Evolutionary conservation across 2,329 filamentous ascomycete genomes (phyloP).

Genomic region (Erysiphe pisi): DNA sequence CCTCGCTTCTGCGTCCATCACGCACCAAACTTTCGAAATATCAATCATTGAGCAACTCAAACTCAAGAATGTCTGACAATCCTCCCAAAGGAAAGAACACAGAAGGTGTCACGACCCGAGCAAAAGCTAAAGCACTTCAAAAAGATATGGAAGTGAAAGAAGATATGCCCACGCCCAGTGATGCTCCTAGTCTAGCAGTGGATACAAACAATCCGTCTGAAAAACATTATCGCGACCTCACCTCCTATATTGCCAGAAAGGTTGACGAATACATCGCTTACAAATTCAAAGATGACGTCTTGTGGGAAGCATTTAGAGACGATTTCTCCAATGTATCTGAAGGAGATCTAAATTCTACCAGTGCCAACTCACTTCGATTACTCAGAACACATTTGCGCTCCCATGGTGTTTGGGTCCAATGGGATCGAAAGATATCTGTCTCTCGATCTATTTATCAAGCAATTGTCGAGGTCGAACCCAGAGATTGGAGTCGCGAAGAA

Average conservation of each 20-base stretch:
- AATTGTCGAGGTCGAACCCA: not conserved
- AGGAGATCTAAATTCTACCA: not conserved
- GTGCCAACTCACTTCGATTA: not conserved
- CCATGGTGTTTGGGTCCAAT: slow-evolving; percentile 15
- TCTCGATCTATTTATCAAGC: not conserved
- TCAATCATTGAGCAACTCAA: not conserved
- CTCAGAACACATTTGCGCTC: not conserved
- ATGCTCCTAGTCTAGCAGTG: not conserved
- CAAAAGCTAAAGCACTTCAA: not conserved
- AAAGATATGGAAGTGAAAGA: not conserved
- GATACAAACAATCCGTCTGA: not conserved
- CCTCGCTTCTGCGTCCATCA: not conserved
- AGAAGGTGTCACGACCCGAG: not conserved
- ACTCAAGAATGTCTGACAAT: not conserved
- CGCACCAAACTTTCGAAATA: not conserved
- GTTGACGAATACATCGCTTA: not conserved
- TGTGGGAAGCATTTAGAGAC: not conserved
- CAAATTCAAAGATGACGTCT: slow-evolving; percentile 1
- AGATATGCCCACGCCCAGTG: not conserved
- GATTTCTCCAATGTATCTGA: not conserved
- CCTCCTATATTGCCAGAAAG: not conserved
- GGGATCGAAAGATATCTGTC: not conserved
- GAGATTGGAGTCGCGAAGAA: not conserved
- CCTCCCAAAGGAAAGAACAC: not conserved
- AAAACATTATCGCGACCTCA: not conserved